Percentiles rank a stretch among this genome's conserved stretches.
Evolutionary conservation across 2,329 filamentous ascomycete species (phyloP).

Genomic region (Colletotrichum filicis): DNA sequence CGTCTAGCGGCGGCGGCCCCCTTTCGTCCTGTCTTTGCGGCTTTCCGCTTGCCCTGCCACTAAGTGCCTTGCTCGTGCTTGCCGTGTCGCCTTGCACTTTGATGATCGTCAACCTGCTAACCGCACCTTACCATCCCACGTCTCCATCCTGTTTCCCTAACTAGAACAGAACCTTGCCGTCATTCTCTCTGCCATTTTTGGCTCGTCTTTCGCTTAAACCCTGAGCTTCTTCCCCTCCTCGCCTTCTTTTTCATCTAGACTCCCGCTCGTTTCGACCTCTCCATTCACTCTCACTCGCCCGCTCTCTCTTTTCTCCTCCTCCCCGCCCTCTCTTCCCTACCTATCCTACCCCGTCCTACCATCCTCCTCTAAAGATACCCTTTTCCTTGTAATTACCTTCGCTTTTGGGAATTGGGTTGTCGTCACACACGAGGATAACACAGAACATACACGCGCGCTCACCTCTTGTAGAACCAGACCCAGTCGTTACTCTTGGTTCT

Average conservation of each 20-base stretch:
- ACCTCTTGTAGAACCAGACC: conserved; percentile 14
- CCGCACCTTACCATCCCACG: conserved; percentile 6
- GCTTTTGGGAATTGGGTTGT: conserved; percentile 23
- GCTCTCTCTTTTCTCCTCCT: conserved; percentile 14
- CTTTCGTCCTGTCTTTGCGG: conserved; percentile 24
- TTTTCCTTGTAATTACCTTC: conserved; percentile 35
- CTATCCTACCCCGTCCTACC: conserved; percentile 17
- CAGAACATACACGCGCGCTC: conserved; percentile 4
- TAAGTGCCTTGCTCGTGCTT: not conserved
- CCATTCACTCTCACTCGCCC: conserved; percentile 4
- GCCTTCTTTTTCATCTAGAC: conserved; percentile 32
- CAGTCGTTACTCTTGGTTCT: conserved; percentile 19
- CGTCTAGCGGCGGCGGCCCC: conserved; percentile 26
- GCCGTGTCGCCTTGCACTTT: not conserved
- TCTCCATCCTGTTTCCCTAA: not conserved
- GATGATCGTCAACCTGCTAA: conserved; percentile 21
- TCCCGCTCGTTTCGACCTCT: conserved; percentile 25
- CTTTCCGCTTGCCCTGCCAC: not conserved
- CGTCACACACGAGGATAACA: conserved; percentile 8
- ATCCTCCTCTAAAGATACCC: conserved; percentile 22
- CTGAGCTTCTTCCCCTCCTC: conserved; percentile 34
- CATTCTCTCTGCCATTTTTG: conserved; percentile 15
- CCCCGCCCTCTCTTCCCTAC: conserved; percentile 13
- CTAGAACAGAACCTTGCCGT: conserved; percentile 16
- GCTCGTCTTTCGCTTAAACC: conserved; percentile 31